Evolutionary conservation across 768 basidiomycete species (phyloP), one percentile per base, ranked within the genome.

Genomic region (Leucocoprinus leucothites): DNA sequence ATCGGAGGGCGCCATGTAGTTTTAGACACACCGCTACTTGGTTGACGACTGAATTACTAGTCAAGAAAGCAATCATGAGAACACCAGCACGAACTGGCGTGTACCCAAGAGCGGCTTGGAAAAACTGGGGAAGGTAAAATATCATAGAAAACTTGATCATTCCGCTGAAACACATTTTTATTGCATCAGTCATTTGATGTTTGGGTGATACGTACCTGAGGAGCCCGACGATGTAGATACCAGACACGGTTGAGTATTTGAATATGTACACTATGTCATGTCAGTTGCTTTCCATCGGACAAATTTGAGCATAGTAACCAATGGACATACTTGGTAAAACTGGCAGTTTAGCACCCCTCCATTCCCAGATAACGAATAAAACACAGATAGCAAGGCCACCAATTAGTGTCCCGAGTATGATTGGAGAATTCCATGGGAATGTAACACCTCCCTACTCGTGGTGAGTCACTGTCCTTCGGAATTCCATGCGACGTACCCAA

Each of bases 41-140:
- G 58, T 78, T 85, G 1, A 80, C 73, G 0, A 78, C 60, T 47
- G 85, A 85, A 61, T 88, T 86, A 36, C 79, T 80, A n/a, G 86
- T 71, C 9, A 91, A 75, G 21, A 89, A 71, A 0, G 89, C 87
- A 8, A 93, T 78, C 0, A 90, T 74, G 61, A 89, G 82, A 1
- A 88, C 62, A 31, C 63, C 74, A 6, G 76, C 75, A 9, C 75
- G 78, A 42, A 89, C 81, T 0, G 89, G 84, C 6, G 81, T 78
- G 57, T 80, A 82, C 4, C 82, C 84, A 16, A 85, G 68, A 3
- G 81, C 85, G 9, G 87, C 81, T 68, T 90, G 88, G 69, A 89
- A 87, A 64, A 82, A 89, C 58, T 87, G 84, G 1, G 90, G 88
- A 0, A 90, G 75, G 62, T 88, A 89, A 66, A 82, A 89, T 9